These are phyloP conservation scores for Botrytis medusae DNA, from an alignment of 2,329 filamentous ascomycete genomes.

Conservation along the genomic window DNA sequence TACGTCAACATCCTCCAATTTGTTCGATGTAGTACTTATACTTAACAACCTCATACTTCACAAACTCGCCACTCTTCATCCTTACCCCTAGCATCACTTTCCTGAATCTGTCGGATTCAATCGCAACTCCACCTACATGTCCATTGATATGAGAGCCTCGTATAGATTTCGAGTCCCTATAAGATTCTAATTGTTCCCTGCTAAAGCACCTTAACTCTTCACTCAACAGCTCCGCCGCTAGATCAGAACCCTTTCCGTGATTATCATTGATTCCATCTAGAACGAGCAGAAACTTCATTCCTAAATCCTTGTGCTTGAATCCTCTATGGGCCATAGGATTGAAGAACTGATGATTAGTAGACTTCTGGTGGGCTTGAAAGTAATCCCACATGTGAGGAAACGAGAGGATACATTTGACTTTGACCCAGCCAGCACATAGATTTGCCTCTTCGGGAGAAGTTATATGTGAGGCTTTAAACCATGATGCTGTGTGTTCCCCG, in stretches of 20 bases:
- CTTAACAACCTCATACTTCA: conserved; percentile 5
- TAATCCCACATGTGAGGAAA: conserved; percentile 15
- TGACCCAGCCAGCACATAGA: neutral
- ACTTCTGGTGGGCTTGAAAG: neutral
- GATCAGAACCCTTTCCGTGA: neutral
- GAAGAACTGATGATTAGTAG: neutral
- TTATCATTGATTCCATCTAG: neutral
- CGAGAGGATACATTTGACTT: neutral
- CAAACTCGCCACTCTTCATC: conserved; percentile 5
- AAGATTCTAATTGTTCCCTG: neutral
- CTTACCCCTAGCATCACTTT: neutral
- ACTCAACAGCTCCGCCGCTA: neutral
- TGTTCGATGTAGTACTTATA: neutral
- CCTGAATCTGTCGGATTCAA: neutral
- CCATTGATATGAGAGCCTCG: neutral
- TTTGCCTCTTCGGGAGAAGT: neutral
- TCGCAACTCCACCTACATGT: neutral
- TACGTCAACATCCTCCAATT: neutral
- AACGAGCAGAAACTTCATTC: neutral
- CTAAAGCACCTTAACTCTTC: neutral
- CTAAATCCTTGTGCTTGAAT: neutral
- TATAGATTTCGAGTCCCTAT: neutral
- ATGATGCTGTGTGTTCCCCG: neutral
- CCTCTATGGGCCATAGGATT: neutral
- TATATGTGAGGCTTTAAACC: conserved; percentile 11